Evolutionary conservation across 805 yeast genomes (phyloP), one percentile per base, ranked within the genome.

Genomic region (Brettanomyces custersianus): DNA sequence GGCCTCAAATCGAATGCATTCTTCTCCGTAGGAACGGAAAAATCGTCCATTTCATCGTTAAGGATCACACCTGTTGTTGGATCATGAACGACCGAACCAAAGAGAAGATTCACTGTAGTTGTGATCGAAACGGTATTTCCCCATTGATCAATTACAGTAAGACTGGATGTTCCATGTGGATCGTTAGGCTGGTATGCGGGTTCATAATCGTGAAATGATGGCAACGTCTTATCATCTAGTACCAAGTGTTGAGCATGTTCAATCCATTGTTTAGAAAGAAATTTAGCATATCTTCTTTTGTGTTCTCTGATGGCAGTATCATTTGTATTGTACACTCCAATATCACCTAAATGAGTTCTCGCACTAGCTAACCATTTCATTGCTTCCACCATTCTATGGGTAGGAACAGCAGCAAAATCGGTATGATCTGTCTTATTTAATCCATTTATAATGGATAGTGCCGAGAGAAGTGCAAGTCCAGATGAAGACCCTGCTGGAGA

Each of bases 291-390:
- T 22, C 69, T 60, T 22, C 38, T 40, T 5, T 39, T 37, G 28
- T 58, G 77, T 36, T 44, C 53, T 18, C 33, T 40, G 15, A 51
- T 36, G 29, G 48, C 48, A 8, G 51, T 51, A 19, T 40, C 30
- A 37, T 54, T 47, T 3, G 39, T 35, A 25, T 53, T 56, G 33
- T 48, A 51, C 7, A 52, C 41, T 1, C 57, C 55, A 13, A 62
- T 47, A 49, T 86, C 96, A 0, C 97, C 97, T 19, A 90, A 66
- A 46, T 85, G 72, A n/a, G 88, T 75, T 43, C 96, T 68, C 0
- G 80, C 90, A 10, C 90, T 70, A 0, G 88, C 84, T 72, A 86
- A 71, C 95, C 96, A 90, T 57, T 90, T 90, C 94, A 90, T 85
- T 3, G 82, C 62, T 58, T 90, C 98, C 9, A 86, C 62, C 6